Conservation (phyloP, 805 yeast genomes). For the Wickerhamiella siamensis region DNA sequence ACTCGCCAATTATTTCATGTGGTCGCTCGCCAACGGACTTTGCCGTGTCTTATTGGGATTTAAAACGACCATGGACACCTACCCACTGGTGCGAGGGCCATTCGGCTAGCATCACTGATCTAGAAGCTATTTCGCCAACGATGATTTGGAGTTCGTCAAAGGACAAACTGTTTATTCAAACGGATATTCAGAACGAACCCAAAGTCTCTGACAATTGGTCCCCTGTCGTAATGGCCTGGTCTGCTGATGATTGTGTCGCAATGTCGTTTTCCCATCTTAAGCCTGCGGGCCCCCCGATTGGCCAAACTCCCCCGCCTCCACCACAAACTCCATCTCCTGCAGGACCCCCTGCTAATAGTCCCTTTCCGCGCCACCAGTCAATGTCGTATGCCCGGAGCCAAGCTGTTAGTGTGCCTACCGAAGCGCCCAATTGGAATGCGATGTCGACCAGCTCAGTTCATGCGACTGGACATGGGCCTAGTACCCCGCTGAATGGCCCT, state of each 20-base stretch:
- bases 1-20: conserved; percentile 10
- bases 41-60: conserved; percentile 13
- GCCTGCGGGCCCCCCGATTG: too few species aligned
- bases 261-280: conserved; percentile 27
- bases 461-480: too few species aligned
- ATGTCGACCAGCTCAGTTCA: neutral
- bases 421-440: neutral
- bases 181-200: conserved; percentile 33
- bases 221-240: conserved; percentile 44
- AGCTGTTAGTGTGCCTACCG: neutral
- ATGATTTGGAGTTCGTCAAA: conserved; percentile 36
- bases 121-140: conserved; percentile 19
- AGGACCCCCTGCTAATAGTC: neutral
- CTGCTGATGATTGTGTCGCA: conserved; percentile 34
- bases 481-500: neutral
- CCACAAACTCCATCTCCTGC: neutral
- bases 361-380: neutral
- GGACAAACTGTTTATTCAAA: conserved; percentile 36
- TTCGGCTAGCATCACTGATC: conserved; percentile 38
- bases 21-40: conserved; percentile 10
- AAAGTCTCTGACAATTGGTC: conserved; percentile 38
- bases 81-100: conserved; percentile 38
- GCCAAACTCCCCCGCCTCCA: too few species aligned
- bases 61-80: conserved; percentile 58
- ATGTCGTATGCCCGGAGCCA: neutral